These are phyloP conservation scores for Staphylotrichum tortipilum DNA, from an alignment of 495 filamentous ascomycete species.

Conservation along the genomic window DNA sequence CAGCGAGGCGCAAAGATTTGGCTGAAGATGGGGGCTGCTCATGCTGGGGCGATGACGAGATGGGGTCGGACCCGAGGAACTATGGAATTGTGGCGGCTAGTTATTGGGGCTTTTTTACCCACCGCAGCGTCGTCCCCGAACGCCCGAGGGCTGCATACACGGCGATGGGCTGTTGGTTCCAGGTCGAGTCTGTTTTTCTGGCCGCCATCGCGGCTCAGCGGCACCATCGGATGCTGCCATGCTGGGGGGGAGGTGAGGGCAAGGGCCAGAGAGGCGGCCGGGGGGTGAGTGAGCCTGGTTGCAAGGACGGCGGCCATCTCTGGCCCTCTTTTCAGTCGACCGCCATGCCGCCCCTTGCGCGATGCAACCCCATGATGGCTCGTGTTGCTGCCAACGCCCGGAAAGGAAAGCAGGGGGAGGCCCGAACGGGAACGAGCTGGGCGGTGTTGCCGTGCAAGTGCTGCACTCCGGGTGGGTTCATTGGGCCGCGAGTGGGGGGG, in stretches of 20 bases:
- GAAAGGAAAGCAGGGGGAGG: constrained; percentile 1
- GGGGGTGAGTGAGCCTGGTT: no score
- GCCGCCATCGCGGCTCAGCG: neutral
- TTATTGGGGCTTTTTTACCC: neutral
- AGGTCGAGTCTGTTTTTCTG: neutral
- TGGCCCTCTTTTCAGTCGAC: neutral
- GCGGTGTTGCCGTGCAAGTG: neutral
- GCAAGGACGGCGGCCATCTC: no score
- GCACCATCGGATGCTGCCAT: neutral
- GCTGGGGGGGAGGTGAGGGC: no score
- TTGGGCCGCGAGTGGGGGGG: neutral
- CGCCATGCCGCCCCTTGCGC: constrained; percentile 1
- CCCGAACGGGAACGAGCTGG: constrained; percentile 6
- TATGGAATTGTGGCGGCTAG: neutral
- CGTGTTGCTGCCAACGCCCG: neutral
- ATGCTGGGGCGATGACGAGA: neutral
- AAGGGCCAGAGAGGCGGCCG: no score
- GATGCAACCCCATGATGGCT: constrained; percentile 11
- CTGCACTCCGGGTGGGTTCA: neutral
- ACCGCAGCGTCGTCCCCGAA: neutral
- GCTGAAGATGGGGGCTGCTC: neutral
- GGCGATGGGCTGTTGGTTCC: constrained; percentile 3
- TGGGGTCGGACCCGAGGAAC: neutral
- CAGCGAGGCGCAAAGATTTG: neutral
- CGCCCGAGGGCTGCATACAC: constrained; percentile 1